Evolutionary conservation across 768 basidiomycete species (phyloP).

Genomic region (Infundibulicybe gibba): DNA sequence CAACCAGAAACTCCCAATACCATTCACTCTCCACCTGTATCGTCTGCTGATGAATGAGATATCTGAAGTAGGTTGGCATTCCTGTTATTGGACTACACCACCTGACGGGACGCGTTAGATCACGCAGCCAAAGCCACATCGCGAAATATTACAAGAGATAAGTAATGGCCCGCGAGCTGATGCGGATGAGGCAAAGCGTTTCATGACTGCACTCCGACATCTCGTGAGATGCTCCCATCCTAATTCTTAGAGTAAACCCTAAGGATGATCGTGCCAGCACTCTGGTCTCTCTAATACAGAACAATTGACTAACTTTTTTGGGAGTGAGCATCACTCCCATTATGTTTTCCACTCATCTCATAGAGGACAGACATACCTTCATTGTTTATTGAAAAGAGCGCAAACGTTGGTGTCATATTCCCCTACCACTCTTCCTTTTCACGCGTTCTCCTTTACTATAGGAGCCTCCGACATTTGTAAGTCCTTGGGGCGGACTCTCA

Average conservation of each 20-base stretch:
- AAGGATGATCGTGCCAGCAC: slow-evolving; percentile 28
- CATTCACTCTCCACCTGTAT: slow-evolving; percentile 60
- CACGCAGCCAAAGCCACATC: slow-evolving; percentile 54
- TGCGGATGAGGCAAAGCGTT: slow-evolving; percentile 33
- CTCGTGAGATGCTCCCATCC: slow-evolving; percentile 18
- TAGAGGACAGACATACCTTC: slow-evolving; percentile 42
- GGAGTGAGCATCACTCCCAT: slow-evolving; percentile 25
- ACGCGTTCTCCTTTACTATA: slow-evolving; percentile 7
- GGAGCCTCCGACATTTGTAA: slow-evolving; percentile 30
- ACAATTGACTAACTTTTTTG: slow-evolving; percentile 62
- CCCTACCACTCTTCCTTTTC: background rate
- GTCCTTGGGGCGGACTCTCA: slow-evolving; percentile 4
- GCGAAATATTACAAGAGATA: slow-evolving; percentile 43
- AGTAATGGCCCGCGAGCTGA: slow-evolving; percentile 41
- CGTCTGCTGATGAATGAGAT: slow-evolving; percentile 68
- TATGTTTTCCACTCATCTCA: no score
- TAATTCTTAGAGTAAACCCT: background rate
- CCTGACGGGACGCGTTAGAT: slow-evolving; percentile 37
- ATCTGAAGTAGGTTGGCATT: slow-evolving; percentile 49
- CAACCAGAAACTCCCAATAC: slow-evolving; percentile 47
- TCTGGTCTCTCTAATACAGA: slow-evolving; percentile 50
- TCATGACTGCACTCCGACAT: slow-evolving; percentile 42
- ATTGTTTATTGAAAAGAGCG: slow-evolving; percentile 56
- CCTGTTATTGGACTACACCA: background rate
- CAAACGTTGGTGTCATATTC: slow-evolving; percentile 36